Conservation (phyloP, 2,329 filamentous ascomycete genomes). For the Aspergillus glaucus region DNA sequence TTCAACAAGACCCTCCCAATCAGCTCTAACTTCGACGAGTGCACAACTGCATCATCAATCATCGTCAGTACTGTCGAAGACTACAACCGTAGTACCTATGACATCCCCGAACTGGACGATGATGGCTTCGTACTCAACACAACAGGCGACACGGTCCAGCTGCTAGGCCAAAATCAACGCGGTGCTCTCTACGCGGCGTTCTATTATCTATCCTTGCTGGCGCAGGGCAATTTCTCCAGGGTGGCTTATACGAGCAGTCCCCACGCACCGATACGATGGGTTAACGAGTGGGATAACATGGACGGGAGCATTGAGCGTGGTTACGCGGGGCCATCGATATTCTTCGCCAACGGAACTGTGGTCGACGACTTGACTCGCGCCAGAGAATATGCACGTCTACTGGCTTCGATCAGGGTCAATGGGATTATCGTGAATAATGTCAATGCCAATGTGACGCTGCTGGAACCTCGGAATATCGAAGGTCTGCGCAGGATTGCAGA, state of each 20-base stretch:
- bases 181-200: constrained; percentile 65
- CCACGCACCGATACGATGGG: constrained; percentile 59
- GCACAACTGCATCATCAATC: background rate
- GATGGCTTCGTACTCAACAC: constrained; percentile 22
- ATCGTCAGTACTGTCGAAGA: background rate
- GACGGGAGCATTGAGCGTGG: constrained; percentile 62
- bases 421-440: constrained; percentile 66
- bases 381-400: constrained; percentile 57
- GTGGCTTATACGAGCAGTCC: constrained; percentile 50
- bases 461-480: constrained; percentile 31
- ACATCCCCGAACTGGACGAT: background rate
- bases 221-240: constrained; percentile 50
- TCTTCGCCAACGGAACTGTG: constrained; percentile 54
- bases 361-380: constrained; percentile 56
- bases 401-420: constrained; percentile 62
- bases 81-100: background rate
- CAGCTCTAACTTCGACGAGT: background rate
- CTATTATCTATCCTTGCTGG: constrained; percentile 61
- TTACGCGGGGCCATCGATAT: constrained; percentile 62
- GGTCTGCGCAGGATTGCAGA: background rate
- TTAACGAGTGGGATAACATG: constrained; percentile 69
- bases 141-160: constrained; percentile 44
- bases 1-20: background rate
- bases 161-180: constrained; percentile 60
- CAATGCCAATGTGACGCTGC: constrained; percentile 57